These are phyloP conservation scores for Glycine latifolia DNA, from an alignment of 306 rosid genomes.

Conservation along the genomic window DNA sequence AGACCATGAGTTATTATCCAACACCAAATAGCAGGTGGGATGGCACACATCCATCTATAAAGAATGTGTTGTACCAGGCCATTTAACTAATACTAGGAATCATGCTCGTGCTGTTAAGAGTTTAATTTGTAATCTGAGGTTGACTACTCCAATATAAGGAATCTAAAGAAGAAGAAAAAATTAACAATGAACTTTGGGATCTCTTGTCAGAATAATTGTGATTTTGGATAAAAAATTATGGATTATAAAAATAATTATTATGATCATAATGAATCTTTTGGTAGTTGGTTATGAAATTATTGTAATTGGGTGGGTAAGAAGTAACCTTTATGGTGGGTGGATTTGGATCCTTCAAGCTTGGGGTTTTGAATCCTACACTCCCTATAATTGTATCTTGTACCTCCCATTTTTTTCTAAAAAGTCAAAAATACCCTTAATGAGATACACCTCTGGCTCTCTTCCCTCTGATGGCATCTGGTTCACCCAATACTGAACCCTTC, in stretches of 20 bases:
- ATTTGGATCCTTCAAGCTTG: neutral
- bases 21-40: constrained; percentile 84
- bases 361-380: too few species aligned
- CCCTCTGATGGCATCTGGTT: too few species aligned
- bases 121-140: constrained; percentile 28
- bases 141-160: constrained; percentile 41
- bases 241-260: constrained; percentile 19
- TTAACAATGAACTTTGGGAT: constrained; percentile 12
- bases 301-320: constrained; percentile 13
- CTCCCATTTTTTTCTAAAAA: too few species aligned
- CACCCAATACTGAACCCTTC: too few species aligned
- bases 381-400: too few species aligned
- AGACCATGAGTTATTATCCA: constrained; percentile 59
- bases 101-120: constrained; percentile 22
- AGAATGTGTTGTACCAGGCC: constrained; percentile 31
- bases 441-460: too few species aligned
- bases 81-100: constrained; percentile 38
- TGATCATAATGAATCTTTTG: constrained; percentile 28
- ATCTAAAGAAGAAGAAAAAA: neutral
- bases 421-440: too few species aligned
- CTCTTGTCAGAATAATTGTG: constrained; percentile 24
- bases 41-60: constrained; percentile 70
- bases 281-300: constrained; percentile 19
- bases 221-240: neutral
- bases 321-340: neutral